Base-by-base conservation (phyloP, 2,329 filamentous ascomycete genomes). In the Paraphoma sp. region DNA sequence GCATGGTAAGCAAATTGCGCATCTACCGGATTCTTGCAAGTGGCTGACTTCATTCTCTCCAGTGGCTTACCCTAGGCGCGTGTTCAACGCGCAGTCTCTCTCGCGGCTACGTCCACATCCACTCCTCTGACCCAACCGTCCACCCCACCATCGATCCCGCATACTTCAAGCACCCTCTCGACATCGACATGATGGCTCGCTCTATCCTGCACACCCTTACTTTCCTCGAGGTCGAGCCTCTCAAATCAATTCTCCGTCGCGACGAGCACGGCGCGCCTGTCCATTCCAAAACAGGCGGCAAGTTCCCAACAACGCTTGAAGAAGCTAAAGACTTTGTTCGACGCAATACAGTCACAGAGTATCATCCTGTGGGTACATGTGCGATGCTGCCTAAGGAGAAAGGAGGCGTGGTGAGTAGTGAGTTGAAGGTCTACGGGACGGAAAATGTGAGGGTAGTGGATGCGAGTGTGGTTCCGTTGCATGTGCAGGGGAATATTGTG, bases 91-190 rank as follows among this genome's bases (percentile, higher is more conserved):
- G 62, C 11, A 68, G 78, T 0, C 73, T 80, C 42, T 81, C 79
- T 0, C 74, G 80, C 16, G 81, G 80, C 1, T 74, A 56, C 14
- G 63, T 79, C 0, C 80, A 82, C 54, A 76, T 82, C 41, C 59
- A 59, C 0, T 80, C 78, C 0, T 43, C 76, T 0, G 68, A 80
- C 44, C 69, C 76, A 0, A 63, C 62, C 0, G 68, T 59, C 1
- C 61, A 74, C 12, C 80, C 81, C 0, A 43, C 57, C 1, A 80
- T 83, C 51, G 78, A 83, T 60, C 76, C 78, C 0, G 72, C 71
- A 9, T 81, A 80, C 45, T 70, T 82, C 46, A 71, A 70, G 7
- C 77, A 83, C 54, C 78, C 81, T 0, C 64, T 80, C 4, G 81
- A 83, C 52, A 55, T 80, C 10, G 76, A 81, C 41, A 54, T 83